Evolutionary conservation across 345 rosid species (phyloP).

Genomic region (Eucalyptus curtisii): DNA sequence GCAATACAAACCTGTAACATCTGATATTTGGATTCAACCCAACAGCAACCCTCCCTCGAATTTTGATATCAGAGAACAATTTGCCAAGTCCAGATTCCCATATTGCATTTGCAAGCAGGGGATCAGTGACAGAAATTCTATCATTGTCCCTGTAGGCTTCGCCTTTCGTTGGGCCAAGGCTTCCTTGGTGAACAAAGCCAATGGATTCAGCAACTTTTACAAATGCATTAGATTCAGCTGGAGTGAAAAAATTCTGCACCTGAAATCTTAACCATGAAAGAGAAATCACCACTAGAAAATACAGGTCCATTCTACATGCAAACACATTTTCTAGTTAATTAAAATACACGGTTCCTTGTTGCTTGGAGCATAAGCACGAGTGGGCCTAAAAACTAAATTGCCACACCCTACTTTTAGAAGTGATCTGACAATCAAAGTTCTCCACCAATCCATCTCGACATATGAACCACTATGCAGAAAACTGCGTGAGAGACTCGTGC

Average conservation of each 20-base stretch:
- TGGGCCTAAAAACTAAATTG: not conserved
- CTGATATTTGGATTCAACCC: conserved; percentile 89
- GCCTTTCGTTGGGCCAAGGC: conserved; percentile 84
- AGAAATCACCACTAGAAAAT: not conserved
- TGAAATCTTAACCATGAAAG: conserved; percentile 5
- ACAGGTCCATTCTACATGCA: not conserved
- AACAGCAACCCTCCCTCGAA: conserved; percentile 64
- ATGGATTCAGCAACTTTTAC: conserved; percentile 55
- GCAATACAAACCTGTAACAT: conserved; percentile 52
- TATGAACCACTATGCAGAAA: not conserved
- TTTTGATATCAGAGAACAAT: conserved; percentile 61
- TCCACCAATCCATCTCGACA: not conserved
- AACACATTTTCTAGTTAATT: not conserved
- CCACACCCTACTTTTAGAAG: not conserved
- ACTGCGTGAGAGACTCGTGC: not conserved
- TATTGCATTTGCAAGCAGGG: conserved; percentile 43
- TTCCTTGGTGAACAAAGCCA: conserved; percentile 85
- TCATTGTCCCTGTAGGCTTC: conserved; percentile 92
- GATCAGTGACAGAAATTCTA: conserved; percentile 59
- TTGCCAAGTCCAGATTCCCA: conserved; percentile 69
- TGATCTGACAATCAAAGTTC: not conserved
- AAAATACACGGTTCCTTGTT: not conserved
- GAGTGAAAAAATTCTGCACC: conserved; percentile 61
- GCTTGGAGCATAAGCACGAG: not conserved
- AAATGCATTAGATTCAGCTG: conserved; percentile 63